phyloP scores from a whole-genome alignment of 768 basidiomycete genomes.

The Hygrocybe coccinea region DNA sequence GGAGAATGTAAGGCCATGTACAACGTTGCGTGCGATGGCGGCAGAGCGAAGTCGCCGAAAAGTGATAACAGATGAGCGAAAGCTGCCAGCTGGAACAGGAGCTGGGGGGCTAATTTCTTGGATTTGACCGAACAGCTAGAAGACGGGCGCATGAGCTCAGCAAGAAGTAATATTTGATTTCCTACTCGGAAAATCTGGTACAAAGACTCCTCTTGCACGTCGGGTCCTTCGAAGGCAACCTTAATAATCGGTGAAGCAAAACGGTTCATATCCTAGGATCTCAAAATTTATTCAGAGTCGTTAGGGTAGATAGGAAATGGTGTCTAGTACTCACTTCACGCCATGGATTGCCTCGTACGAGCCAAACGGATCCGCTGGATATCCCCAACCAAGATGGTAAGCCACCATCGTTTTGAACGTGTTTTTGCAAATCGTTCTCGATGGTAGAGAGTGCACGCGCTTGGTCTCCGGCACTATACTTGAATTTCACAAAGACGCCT shows the following conservation, averaged over 20 bases:
- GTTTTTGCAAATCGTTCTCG: slow-evolving; percentile 42
- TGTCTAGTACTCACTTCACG: slow-evolving; percentile 51
- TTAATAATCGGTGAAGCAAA: slow-evolving; percentile 70
- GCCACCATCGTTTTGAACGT: slow-evolving; percentile 46
- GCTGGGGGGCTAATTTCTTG: slow-evolving; percentile 56
- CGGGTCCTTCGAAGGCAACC: slow-evolving; percentile 86
- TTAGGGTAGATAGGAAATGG: not conserved
- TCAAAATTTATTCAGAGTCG: not conserved
- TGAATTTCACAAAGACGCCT: slow-evolving; percentile 76
- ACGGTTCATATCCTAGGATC: slow-evolving; percentile 71
- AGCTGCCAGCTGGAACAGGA: slow-evolving; percentile 59
- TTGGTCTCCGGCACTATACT: slow-evolving; percentile 41
- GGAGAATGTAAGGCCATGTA: slow-evolving; percentile 55
- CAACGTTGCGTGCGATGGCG: slow-evolving; percentile 74
- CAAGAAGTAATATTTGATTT: too few relatives aligned
- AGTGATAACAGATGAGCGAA: slow-evolving; percentile 59
- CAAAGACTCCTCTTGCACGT: slow-evolving; percentile 72
- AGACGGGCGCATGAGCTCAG: too few relatives aligned
- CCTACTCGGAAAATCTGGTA: slow-evolving; percentile 75
- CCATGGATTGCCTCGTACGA: slow-evolving; percentile 78
- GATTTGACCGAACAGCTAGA: slow-evolving; percentile 79
- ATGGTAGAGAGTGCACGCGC: slow-evolving; percentile 41
- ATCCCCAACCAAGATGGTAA: slow-evolving; percentile 61
- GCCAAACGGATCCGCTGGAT: slow-evolving; percentile 52
- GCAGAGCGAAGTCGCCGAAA: slow-evolving; percentile 66